Evolutionary conservation across 2,329 filamentous ascomycete species (phyloP), one percentile per base, ranked within the genome.

Genomic region (Dendrostoma leiphaemia): DNA sequence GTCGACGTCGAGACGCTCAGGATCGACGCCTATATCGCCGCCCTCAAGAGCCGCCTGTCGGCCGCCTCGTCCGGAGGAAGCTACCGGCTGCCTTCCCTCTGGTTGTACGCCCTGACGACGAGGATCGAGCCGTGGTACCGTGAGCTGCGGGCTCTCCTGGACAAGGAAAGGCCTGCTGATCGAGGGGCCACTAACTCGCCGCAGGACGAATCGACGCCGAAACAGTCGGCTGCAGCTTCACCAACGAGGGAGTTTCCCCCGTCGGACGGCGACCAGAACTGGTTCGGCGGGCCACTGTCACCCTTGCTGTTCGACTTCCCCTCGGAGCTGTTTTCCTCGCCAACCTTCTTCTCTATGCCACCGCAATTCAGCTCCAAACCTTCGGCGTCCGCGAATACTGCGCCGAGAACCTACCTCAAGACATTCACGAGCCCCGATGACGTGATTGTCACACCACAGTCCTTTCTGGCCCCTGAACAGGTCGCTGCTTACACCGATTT

Each of bases 61-160:
- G 21, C 35, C 12, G 51, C 41, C 15, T 48, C 55, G 7, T 34
- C 35, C 12, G 46, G 41, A 1, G 51, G 47, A 6, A 43, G 8
- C 10, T 57, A 54, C 45, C 51, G 51, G n/a, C 32, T 48, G n/a
- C 45, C 55, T n/a, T 38, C 46, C 10, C 21, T 57, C 19, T 57
- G 55, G 55, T 41, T 57, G 5, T 51, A 57, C 35, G 55, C 55
- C 26, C 28, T 54, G 4, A 34, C 40, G 29, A 46, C 55, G 6
- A 29, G 51, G 15, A 53, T 57, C 40, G 46, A 50, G 31, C 55
- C 55, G 2, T 57, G 55, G 55, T 57, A 45, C 21, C 19, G 31
- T 3, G n/a, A 48, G 12, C 45, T 57, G 17, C 19, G 47, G 26
- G 37, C 40, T 6, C 15, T 46, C 10, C 35, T 56, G 21, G 48